Percentiles rank a stretch among this genome's conserved stretches.
These are phyloP conservation scores for Ceratopteris richardii DNA, from an alignment of 75 land plant genomes.

Conservation along the genomic window DNA sequence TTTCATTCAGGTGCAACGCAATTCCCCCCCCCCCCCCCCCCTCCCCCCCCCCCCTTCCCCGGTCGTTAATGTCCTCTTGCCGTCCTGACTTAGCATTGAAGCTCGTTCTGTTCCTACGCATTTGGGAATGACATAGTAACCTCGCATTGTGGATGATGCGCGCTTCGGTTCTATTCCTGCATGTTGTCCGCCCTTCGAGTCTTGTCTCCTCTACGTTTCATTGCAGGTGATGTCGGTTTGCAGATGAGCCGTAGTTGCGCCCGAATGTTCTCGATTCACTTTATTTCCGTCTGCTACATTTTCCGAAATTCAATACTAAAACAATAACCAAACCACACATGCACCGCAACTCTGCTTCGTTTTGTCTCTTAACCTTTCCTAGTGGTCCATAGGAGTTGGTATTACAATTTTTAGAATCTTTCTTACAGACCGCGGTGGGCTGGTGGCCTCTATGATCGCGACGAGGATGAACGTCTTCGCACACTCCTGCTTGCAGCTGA, in stretches of 20 bases:
- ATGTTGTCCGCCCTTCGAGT: neutral
- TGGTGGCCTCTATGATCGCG: constrained; percentile 74
- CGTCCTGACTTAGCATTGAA: neutral
- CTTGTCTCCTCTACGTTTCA: neutral
- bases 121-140: neutral
- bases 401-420: neutral
- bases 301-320: too few relatives aligned
- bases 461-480: constrained; percentile 43
- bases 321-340: too few relatives aligned
- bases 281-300: too few relatives aligned
- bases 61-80: neutral
- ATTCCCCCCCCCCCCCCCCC: neutral
- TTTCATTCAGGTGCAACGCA: neutral
- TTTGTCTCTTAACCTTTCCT: too few relatives aligned
- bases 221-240: neutral
- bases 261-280: too few relatives aligned
- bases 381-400: neutral
- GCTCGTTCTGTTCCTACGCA: too few relatives aligned
- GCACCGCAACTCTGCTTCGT: too few relatives aligned
- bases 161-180: neutral
- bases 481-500: constrained; percentile 58
- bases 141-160: neutral
- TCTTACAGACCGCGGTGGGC: constrained; percentile 74
- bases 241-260: too few relatives aligned
- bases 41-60: neutral